phyloP scores from a whole-genome alignment of 495 filamentous ascomycete species.

The Niebla homalea region DNA sequence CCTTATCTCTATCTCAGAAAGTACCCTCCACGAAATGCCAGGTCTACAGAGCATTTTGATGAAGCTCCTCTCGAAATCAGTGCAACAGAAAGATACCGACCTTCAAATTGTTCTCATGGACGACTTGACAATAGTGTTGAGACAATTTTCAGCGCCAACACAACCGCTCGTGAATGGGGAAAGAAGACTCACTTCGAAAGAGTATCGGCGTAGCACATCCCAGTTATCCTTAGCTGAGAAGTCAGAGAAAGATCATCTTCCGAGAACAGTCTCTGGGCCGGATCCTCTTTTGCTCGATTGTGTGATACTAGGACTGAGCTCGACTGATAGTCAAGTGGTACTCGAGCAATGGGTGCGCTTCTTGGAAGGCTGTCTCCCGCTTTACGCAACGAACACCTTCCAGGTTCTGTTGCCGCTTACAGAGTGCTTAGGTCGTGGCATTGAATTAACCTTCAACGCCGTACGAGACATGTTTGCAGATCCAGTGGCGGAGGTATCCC shows the following conservation, averaged over 20 bases:
- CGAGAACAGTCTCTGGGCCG: conserved; percentile 34
- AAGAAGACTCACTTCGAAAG: conserved; percentile 31
- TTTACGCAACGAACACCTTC: conserved; percentile 73
- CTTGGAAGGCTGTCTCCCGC: conserved; percentile 68
- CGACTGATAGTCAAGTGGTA: conserved; percentile 56
- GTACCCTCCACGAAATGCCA: no score
- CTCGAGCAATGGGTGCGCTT: conserved; percentile 86
- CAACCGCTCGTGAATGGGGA: conserved; percentile 21
- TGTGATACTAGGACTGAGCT: conserved; percentile 68
- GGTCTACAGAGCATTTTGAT: conserved; percentile 45
- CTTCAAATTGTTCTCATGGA: conserved; percentile 67
- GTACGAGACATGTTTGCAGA: conserved; percentile 44
- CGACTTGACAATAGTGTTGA: conserved; percentile 56
- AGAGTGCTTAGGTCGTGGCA: conserved; percentile 70
- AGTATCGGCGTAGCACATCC: conserved; percentile 33
- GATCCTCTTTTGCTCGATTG: conserved; percentile 68
- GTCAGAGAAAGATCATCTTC: conserved; percentile 25
- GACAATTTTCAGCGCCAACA: conserved; percentile 41
- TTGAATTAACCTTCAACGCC: conserved; percentile 51
- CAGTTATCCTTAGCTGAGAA: conserved; percentile 37
- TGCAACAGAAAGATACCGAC: conserved; percentile 47
- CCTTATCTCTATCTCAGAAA: no score
- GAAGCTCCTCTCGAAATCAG: conserved; percentile 48
- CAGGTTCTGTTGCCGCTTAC: conserved; percentile 83
- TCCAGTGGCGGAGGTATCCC: conserved; percentile 22